These are phyloP conservation scores for Wickerhamomyces sp. DNA, from an alignment of 1,139 yeast genomes.

Conservation along the genomic window DNA sequence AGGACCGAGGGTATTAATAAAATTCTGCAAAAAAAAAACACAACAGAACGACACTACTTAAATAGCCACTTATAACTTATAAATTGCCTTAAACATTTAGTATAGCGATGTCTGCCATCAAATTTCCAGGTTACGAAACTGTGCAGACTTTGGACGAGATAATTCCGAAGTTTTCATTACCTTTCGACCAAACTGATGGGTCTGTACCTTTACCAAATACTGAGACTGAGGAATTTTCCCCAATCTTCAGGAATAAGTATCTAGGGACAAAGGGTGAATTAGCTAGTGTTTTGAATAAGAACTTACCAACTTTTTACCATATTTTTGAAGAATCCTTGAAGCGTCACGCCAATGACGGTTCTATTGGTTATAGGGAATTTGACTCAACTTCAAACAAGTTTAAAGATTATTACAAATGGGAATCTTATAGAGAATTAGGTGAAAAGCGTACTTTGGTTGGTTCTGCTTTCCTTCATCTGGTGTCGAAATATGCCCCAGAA, in stretches of 20 bases:
- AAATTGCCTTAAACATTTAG: not conserved
- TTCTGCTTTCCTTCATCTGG: slow-evolving; percentile 23
- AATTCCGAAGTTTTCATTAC: slow-evolving; percentile 12
- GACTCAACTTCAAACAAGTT: slow-evolving; percentile 11
- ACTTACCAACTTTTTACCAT: slow-evolving; percentile 37
- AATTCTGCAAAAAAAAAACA: not conserved
- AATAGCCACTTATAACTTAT: not conserved
- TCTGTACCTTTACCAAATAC: slow-evolving; percentile 21
- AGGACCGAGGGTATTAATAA: too few species aligned
- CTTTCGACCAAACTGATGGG: slow-evolving; percentile 15
- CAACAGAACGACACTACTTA: not conserved
- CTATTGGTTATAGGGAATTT: slow-evolving; percentile 33
- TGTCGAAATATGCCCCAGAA: slow-evolving; percentile 20
- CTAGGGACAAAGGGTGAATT: slow-evolving; percentile 26
- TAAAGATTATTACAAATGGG: slow-evolving; percentile 22
- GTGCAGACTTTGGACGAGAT: slow-evolving; percentile 6
- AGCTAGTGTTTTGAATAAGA: slow-evolving; percentile 33
- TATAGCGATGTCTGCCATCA: slow-evolving; percentile 15
- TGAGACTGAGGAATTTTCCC: slow-evolving; percentile 35
- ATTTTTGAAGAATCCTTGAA: slow-evolving; percentile 33
- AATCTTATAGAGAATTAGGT: slow-evolving; percentile 19
- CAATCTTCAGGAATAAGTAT: slow-evolving; percentile 39
- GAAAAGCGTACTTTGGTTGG: slow-evolving; percentile 23
- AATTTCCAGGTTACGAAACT: slow-evolving; percentile 7
- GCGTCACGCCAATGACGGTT: slow-evolving; percentile 25